Conservation (phyloP, 1,284 basidiomycete species). For the Chalciporus sp. region DNA sequence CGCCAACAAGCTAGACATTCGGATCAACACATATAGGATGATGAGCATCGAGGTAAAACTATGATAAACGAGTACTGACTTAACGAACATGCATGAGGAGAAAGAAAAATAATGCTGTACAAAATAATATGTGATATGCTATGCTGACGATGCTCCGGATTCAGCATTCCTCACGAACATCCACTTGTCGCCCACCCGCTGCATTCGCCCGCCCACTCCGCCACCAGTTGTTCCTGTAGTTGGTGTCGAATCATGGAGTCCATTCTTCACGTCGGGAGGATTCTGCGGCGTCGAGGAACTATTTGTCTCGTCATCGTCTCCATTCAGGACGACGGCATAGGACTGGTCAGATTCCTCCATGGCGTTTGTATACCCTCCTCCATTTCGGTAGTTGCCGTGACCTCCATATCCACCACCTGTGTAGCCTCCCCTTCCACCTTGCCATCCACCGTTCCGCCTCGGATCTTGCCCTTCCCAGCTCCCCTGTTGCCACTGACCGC, state of each 20-base stretch:
- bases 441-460: constrained; percentile 16
- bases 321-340: constrained; percentile 60
- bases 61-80: neutral
- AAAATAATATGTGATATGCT: constrained; percentile 24
- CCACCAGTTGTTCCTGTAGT: constrained; percentile 26
- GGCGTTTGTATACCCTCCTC: constrained; percentile 35
- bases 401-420: constrained; percentile 33
- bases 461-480: constrained; percentile 17
- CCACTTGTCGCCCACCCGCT: constrained; percentile 72
- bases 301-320: constrained; percentile 32
- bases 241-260: neutral
- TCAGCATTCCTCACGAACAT: constrained; percentile 55
- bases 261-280: constrained; percentile 3
- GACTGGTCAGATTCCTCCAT: constrained; percentile 34
- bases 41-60: neutral
- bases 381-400: constrained; percentile 39
- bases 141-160: constrained; percentile 10
- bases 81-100: neutral
- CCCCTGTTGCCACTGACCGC: constrained; percentile 27
- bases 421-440: constrained; percentile 38
- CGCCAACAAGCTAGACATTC: neutral
- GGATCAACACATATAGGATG: neutral
- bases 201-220: constrained; percentile 58
- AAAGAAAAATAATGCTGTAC: constrained; percentile 21
- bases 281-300: constrained; percentile 8